Conservation (phyloP, 2,329 filamentous ascomycete species). For the Alternaria burnsii region DNA sequence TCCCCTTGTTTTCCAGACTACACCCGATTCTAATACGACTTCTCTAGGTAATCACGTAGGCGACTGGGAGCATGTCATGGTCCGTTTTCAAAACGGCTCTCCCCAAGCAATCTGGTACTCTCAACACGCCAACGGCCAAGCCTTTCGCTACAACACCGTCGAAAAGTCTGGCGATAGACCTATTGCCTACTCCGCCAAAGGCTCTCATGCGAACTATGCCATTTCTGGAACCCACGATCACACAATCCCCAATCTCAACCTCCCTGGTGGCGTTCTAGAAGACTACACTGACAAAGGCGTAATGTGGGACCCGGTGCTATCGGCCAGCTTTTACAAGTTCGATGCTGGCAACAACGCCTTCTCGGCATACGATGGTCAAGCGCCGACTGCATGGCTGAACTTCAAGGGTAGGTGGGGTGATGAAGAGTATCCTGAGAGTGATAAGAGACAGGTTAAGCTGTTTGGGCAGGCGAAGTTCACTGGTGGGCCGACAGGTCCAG, state of each 20-base stretch:
- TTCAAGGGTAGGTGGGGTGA: constrained; percentile 71
- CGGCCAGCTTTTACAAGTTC: constrained; percentile 66
- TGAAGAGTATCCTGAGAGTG: constrained; percentile 62
- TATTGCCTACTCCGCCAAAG: constrained; percentile 66
- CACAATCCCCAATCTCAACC: constrained; percentile 67
- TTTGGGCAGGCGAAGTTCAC: constrained; percentile 60
- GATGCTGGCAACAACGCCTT: constrained; percentile 55
- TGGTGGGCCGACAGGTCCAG: constrained; percentile 68
- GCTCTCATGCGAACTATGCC: constrained; percentile 72
- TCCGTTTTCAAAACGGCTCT: constrained; percentile 66
- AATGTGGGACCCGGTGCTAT: constrained; percentile 68
- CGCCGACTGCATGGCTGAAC: constrained; percentile 63
- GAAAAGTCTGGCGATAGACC: constrained; percentile 64
- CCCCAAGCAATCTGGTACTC: constrained; percentile 69
- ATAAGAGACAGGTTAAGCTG: constrained; percentile 58
- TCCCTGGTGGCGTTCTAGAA: constrained; percentile 61
- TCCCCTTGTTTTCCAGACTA: neutral
- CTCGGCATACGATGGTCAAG: constrained; percentile 56
- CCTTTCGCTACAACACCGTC: constrained; percentile 66
- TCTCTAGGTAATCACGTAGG: constrained; percentile 66
- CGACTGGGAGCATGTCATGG: constrained; percentile 73
- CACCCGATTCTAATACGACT: neutral
- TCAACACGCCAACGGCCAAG: constrained; percentile 69
- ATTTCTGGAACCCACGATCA: constrained; percentile 68
- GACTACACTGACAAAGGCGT: constrained; percentile 64